Evolutionary conservation across 2,329 filamentous ascomycete species (phyloP).

Genomic region (Botrytis byssoidea): DNA sequence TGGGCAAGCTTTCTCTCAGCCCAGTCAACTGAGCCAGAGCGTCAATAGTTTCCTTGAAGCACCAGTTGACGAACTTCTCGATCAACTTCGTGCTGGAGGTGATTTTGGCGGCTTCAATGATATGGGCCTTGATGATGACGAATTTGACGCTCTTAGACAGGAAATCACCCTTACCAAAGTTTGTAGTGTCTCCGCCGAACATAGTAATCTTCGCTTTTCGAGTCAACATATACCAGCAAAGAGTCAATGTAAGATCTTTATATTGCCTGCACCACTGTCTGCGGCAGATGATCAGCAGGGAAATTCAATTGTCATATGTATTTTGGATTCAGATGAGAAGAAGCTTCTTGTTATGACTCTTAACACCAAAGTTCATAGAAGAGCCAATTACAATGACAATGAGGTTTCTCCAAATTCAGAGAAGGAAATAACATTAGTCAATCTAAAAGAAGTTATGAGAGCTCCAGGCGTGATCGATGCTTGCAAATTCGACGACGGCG

Average conservation of each 20-base stretch:
- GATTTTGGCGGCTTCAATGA: constrained; percentile 68
- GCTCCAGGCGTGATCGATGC: constrained; percentile 70
- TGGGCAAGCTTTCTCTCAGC: constrained; percentile 31
- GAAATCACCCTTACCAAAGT: constrained; percentile 73
- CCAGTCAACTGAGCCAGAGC: constrained; percentile 42
- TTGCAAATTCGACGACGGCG: constrained; percentile 67
- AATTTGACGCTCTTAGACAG: constrained; percentile 67
- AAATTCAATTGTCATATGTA: constrained; percentile 61
- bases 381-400: constrained; percentile 23
- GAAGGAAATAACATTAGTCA: constrained; percentile 35
- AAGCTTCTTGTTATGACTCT: constrained; percentile 66
- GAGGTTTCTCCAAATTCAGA: constrained; percentile 35
- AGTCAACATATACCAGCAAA: constrained; percentile 53
- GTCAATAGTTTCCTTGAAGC: constrained; percentile 65
- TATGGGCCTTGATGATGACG: constrained; percentile 71
- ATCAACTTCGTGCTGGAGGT: constrained; percentile 61
- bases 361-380: constrained; percentile 44
- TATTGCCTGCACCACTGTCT: constrained; percentile 59
- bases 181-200: constrained; percentile 63
- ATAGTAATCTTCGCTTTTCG: constrained; percentile 60
- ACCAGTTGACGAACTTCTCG: constrained; percentile 66
- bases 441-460: constrained; percentile 39
- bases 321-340: constrained; percentile 67
- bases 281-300: constrained; percentile 53
- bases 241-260: constrained; percentile 62